Evolutionary conservation across 208 protist genomes (phyloP).

Genomic region (Jaenimonas drosophilae): DNA sequence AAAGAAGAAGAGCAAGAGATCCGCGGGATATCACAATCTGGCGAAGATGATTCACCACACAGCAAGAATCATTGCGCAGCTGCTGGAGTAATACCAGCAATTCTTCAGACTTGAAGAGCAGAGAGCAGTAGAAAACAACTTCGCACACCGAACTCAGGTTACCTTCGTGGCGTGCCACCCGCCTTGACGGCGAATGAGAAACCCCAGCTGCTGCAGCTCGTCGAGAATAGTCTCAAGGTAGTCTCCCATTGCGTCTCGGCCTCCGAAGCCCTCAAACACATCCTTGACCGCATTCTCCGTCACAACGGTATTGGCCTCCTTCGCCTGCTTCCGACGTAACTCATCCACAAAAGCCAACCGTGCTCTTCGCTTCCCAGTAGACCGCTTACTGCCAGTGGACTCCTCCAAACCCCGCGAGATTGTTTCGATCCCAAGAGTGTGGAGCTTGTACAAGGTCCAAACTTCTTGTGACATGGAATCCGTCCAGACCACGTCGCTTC

Average conservation of each 20-base stretch:
- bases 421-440: too few species aligned
- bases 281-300: conserved; percentile 6
- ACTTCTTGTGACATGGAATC: too few species aligned
- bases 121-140: not conserved
- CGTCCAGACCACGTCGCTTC: too few species aligned
- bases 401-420: too few species aligned
- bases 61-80: not conserved
- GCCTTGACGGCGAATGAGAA: conserved; percentile 37
- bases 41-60: not conserved
- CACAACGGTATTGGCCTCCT: too few species aligned
- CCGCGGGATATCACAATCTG: not conserved
- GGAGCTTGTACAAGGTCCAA: too few species aligned
- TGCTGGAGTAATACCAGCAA: not conserved
- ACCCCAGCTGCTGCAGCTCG: conserved; percentile 42
- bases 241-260: conserved; percentile 24
- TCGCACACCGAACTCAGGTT: not conserved
- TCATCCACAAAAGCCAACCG: too few species aligned
- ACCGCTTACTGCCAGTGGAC: too few species aligned
- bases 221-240: conserved; percentile 31
- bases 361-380: too few species aligned
- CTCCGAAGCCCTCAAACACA: conserved; percentile 34
- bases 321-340: too few species aligned
- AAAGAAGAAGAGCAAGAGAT: conserved; percentile 1
- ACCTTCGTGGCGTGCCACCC: conserved; percentile 22
- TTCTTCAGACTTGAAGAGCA: not conserved